These are phyloP conservation scores for Eucalyptus erythrocorys DNA, from an alignment of 345 rosid genomes.

Conservation along the genomic window DNA sequence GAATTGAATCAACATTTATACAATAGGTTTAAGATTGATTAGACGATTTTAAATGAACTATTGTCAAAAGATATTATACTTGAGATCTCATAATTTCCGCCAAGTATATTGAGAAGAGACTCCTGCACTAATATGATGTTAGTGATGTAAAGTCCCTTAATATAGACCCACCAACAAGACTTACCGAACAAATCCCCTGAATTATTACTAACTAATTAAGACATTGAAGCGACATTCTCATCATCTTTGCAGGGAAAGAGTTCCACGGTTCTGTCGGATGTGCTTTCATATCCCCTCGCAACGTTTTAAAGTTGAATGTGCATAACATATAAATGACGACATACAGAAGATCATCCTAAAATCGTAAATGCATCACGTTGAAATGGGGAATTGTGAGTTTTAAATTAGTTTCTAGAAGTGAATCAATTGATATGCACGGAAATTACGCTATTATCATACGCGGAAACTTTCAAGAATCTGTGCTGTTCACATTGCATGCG, in stretches of 20 bases:
- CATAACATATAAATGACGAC: not conserved
- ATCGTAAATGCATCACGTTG: fast-evolving
- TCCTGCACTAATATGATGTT: not conserved
- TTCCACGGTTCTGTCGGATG: not conserved
- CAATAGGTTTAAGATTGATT: too few species aligned
- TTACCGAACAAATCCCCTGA: not conserved
- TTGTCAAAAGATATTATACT: not conserved
- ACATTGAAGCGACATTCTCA: not conserved
- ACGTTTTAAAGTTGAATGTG: not conserved
- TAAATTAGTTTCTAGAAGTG: not conserved
- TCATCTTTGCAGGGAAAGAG: not conserved
- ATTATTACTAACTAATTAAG: too few species aligned
- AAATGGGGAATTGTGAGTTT: not conserved
- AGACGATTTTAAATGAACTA: not conserved
- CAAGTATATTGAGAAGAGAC: not conserved
- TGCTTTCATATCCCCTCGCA: not conserved
- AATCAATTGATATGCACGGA: not conserved
- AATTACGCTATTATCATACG: not conserved
- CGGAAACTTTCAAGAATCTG: not conserved
- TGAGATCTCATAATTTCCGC: not conserved
- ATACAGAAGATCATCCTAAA: not conserved
- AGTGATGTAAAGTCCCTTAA: not conserved
- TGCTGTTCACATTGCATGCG: not conserved
- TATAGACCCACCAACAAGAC: not conserved
- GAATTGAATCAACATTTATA: too few species aligned